phyloP scores from a whole-genome alignment of 192 early-diverging fungal genomes.

The Entomortierella parvispora region DNA sequence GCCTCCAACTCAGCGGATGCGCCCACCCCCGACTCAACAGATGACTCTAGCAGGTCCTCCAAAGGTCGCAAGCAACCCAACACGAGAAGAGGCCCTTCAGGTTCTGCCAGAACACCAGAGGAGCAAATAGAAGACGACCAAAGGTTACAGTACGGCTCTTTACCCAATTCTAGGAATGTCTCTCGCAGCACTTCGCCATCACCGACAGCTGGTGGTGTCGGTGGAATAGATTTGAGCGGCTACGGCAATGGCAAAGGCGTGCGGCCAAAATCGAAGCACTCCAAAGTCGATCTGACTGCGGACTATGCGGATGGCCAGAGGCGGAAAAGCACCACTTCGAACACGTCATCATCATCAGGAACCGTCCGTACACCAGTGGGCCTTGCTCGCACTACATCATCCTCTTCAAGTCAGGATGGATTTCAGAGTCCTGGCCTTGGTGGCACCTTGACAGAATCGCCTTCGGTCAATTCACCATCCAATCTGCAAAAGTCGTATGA shows the following conservation, averaged over 20 bases:
- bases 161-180: constrained; percentile 36
- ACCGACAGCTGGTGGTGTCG: background rate
- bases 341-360: constrained; percentile 23
- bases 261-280: constrained; percentile 31
- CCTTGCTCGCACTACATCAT: constrained; percentile 32
- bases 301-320: constrained; percentile 36
- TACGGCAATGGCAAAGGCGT: constrained; percentile 5
- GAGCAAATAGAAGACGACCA: constrained; percentile 16
- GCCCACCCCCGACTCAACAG: background rate
- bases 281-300: constrained; percentile 30
- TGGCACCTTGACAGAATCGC: constrained; percentile 30
- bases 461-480: constrained; percentile 28
- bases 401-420: constrained; percentile 49
- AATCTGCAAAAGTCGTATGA: constrained; percentile 23
- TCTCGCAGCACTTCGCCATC: constrained; percentile 43
- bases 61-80: constrained; percentile 12
- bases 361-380: constrained; percentile 11
- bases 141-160: constrained; percentile 16
- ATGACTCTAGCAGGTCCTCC: constrained; percentile 9
- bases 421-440: constrained; percentile 25
- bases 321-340: constrained; percentile 37
- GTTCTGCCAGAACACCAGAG: constrained; percentile 16
- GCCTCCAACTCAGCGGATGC: background rate
- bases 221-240: constrained; percentile 1
- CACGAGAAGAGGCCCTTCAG: constrained; percentile 13